A percentile compares a stretch with the other conserved stretches of the same genome.
Evolutionary conservation across 108 stramenopile species (phyloP).

Genomic region (Bacterosira constricta): DNA sequence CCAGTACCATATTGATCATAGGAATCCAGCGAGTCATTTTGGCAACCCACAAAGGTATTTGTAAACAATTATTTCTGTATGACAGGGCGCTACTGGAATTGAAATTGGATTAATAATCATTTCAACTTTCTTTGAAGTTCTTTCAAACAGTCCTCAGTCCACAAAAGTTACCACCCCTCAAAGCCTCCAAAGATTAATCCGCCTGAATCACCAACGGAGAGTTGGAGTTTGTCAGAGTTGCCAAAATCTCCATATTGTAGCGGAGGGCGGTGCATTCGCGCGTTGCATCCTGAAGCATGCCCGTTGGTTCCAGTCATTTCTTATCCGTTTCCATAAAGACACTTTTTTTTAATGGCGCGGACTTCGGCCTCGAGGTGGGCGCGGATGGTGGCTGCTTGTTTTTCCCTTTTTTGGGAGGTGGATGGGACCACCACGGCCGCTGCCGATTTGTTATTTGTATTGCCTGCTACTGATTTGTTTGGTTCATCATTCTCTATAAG

Average conservation of each 20-base stretch:
- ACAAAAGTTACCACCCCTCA: no score
- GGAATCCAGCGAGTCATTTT: no score
- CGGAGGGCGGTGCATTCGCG: conserved; percentile 52
- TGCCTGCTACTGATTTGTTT: background rate
- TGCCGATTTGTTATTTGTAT: background rate
- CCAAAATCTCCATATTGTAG: conserved; percentile 56
- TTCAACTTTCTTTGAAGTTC: no score
- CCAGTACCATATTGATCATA: no score
- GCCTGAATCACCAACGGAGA: conserved; percentile 16
- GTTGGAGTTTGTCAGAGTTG: background rate
- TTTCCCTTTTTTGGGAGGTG: conserved; percentile 11
- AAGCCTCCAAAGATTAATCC: no score
- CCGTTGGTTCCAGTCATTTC: conserved; percentile 46
- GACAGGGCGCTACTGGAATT: no score
- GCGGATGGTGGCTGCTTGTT: conserved; percentile 9
- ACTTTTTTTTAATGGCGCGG: conserved; percentile 66
- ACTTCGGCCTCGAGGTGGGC: conserved; percentile 61
- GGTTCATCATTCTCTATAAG: background rate
- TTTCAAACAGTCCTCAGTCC: no score
- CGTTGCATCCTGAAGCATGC: conserved; percentile 66
- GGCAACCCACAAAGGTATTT: no score
- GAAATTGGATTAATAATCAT: no score
- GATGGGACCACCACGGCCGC: background rate
- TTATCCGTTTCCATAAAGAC: conserved; percentile 79
- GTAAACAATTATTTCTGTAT: no score